Percentiles rank a stretch among this genome's conserved stretches.
These are phyloP conservation scores for Sugiyamaella pinicola DNA, from an alignment of 1,139 yeast species.

Conservation along the genomic window DNA sequence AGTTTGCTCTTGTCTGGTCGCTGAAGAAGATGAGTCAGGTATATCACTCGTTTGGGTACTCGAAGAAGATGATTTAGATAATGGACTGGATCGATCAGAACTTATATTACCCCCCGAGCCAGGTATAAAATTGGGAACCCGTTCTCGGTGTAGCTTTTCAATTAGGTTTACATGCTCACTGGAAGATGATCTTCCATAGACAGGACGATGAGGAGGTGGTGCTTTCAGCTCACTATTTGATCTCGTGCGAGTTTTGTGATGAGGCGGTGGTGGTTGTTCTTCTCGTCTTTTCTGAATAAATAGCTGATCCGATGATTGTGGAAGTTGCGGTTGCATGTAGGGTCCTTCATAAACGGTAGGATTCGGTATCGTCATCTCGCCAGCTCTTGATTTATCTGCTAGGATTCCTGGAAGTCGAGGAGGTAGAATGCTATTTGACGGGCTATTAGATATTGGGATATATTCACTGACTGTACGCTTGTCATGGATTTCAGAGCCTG, in stretches of 20 bases:
- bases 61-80: slow-evolving; percentile 6
- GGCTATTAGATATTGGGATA: slow-evolving; percentile 24
- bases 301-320: background rate
- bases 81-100: slow-evolving; percentile 1
- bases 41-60: background rate
- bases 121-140: slow-evolving; percentile 6
- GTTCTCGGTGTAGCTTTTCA: slow-evolving; percentile 20
- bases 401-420: slow-evolving; percentile 16
- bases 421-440: slow-evolving; percentile 13
- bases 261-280: background rate
- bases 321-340: background rate
- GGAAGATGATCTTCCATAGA: slow-evolving; percentile 21
- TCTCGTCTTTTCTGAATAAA: slow-evolving; percentile 1
- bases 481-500: background rate
- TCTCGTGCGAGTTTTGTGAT: slow-evolving; percentile 1
- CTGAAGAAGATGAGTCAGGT: background rate
- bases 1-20: background rate
- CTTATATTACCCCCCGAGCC: background rate
- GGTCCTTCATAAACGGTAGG: background rate
- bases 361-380: too few relatives aligned
- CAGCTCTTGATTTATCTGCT: background rate
- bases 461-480: slow-evolving; percentile 29
- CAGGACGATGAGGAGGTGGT: slow-evolving; percentile 18
- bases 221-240: slow-evolving; percentile 20
- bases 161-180: slow-evolving; percentile 15